A percentile compares a stretch with the other conserved stretches of the same genome.
Evolutionary conservation across 805 yeast species (phyloP).

Genomic region (Candida tammaniensis): DNA sequence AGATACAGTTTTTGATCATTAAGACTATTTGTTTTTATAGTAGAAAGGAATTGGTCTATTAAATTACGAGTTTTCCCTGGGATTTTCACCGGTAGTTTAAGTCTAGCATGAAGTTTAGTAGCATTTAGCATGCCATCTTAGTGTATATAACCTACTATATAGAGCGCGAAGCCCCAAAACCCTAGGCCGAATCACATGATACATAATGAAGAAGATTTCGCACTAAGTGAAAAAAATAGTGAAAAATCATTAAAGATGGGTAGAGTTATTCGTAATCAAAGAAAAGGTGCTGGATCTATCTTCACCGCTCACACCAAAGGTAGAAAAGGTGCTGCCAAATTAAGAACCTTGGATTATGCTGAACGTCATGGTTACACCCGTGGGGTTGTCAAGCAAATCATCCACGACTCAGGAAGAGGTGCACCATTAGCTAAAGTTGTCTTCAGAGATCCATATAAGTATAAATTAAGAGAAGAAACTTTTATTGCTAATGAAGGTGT

Average conservation of each 20-base stretch:
- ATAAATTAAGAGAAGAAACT: constrained; percentile 96
- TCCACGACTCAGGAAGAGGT: constrained; percentile 99
- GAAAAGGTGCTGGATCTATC: constrained; percentile 99
- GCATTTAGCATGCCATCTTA: constrained; percentile 4
- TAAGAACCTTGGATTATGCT: constrained; percentile 98
- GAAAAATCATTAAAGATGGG: no score
- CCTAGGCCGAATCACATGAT: no score
- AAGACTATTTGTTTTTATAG: constrained; percentile 3
- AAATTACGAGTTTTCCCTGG: background rate
- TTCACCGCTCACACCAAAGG: constrained; percentile 99
- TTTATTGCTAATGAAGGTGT: constrained; percentile 99
- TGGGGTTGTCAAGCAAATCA: constrained; percentile 97
- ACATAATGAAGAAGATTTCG: no score
- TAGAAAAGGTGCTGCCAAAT: constrained; percentile 99
- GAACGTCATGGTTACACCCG: constrained; percentile 99
- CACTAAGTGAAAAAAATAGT: no score
- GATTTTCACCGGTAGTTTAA: background rate
- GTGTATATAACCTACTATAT: background rate
- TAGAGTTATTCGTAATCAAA: constrained; percentile 99
- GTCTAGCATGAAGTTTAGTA: background rate
- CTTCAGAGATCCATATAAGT: constrained; percentile 99
- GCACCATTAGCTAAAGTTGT: constrained; percentile 99
- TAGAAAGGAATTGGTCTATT: background rate
- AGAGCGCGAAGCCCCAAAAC: no score
- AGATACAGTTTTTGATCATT: constrained; percentile 2